Percentiles rank a stretch among this genome's conserved stretches.
Conservation (phyloP, 768 basidiomycete genomes). For the Psilocybe cyanescens region DNA sequence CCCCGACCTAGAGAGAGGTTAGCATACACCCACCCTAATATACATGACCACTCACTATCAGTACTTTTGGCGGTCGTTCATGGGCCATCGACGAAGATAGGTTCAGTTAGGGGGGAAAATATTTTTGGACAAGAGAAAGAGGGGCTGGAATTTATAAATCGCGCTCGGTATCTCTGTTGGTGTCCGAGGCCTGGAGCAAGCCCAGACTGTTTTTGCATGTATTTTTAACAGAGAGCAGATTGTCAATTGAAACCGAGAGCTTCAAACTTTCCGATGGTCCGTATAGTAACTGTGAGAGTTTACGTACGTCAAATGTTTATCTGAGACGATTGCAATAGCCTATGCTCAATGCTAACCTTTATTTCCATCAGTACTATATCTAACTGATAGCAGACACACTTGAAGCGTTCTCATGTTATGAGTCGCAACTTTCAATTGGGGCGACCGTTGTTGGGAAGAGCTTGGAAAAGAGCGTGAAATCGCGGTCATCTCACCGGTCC, state of each 20-base stretch:
- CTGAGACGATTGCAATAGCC: background rate
- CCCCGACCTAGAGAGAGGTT: constrained; percentile 41
- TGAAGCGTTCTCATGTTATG: background rate
- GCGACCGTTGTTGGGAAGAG: background rate
- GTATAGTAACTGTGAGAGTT: background rate
- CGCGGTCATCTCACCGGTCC: background rate
- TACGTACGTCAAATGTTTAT: background rate
- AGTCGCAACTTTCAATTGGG: background rate
- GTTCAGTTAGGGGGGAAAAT: background rate
- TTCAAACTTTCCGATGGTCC: background rate
- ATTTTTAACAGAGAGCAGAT: background rate
- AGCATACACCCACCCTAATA: background rate
- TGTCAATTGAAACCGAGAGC: background rate
- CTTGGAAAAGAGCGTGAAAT: background rate
- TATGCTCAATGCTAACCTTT: background rate
- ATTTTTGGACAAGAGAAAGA: background rate
- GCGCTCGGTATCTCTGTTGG: background rate
- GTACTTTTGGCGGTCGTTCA: constrained; percentile 20
- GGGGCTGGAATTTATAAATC: background rate
- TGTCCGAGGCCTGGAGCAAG: constrained; percentile 1
- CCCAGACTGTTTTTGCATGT: constrained; percentile 2
- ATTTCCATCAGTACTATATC: background rate
- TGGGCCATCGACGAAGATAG: background rate
- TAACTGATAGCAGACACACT: background rate
- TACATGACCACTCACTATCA: constrained; percentile 22